A percentile compares a stretch with the other conserved stretches of the same genome.
phyloP scores from a whole-genome alignment of 1,139 yeast genomes.

The Taphrina sp. region DNA sequence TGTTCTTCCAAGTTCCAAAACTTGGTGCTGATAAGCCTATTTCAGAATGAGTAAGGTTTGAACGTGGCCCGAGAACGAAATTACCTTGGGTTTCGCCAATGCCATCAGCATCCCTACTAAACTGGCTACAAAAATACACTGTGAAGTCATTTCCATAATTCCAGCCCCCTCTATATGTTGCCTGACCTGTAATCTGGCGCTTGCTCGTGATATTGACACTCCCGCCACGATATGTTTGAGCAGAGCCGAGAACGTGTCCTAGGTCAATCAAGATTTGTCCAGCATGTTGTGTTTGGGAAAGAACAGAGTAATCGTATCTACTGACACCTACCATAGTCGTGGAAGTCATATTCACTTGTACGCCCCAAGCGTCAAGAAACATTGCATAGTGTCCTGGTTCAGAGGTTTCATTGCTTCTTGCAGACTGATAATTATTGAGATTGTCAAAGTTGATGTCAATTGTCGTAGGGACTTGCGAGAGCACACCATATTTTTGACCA shows the following conservation, averaged over 20 bases:
- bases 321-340: constrained; percentile 25
- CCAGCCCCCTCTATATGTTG: constrained; percentile 31
- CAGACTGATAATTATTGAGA: constrained; percentile 15
- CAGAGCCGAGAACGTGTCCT: constrained; percentile 30
- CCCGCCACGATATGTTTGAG: constrained; percentile 29
- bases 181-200: constrained; percentile 7
- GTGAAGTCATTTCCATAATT: constrained; percentile 25
- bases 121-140: constrained; percentile 26
- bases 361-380: constrained; percentile 30
- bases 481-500: constrained; percentile 25
- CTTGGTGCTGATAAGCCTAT: constrained; percentile 18
- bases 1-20: constrained; percentile 31
- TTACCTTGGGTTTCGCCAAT: constrained; percentile 27
- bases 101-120: constrained; percentile 25
- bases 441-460: constrained; percentile 23
- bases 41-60: no score
- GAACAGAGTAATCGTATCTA: constrained; percentile 9
- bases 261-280: constrained; percentile 26
- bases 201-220: constrained; percentile 7
- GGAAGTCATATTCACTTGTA: constrained; percentile 16
- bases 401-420: constrained; percentile 10
- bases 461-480: constrained; percentile 24
- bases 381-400: constrained; percentile 26
- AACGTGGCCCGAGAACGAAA: no score
- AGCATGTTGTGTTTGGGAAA: constrained; percentile 4